These are phyloP conservation scores for Backusella macrospora DNA, from an alignment of 192 early-diverging fungal genomes.

Conservation along the genomic window DNA sequence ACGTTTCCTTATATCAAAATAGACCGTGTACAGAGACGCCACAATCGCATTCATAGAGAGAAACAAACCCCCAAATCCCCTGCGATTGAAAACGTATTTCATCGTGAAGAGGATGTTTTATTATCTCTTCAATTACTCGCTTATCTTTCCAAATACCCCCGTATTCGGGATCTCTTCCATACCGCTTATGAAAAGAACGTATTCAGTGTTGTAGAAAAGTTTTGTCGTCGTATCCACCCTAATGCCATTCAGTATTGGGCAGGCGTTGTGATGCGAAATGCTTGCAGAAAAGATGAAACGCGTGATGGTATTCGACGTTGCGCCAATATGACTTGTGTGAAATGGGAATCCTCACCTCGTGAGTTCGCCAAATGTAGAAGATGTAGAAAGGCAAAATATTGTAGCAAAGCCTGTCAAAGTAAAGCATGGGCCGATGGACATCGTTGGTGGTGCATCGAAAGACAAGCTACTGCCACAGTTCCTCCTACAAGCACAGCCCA, in stretches of 20 bases:
- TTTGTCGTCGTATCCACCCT: slow-evolving; percentile 65
- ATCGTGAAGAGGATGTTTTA: slow-evolving; percentile 79
- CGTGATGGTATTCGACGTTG: slow-evolving; percentile 75
- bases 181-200: slow-evolving; percentile 59
- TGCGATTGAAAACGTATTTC: slow-evolving; percentile 42
- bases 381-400: slow-evolving; percentile 88
- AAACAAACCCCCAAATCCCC: slow-evolving; percentile 9
- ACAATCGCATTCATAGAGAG: slow-evolving; percentile 20
- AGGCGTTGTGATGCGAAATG: slow-evolving; percentile 78
- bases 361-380: slow-evolving; percentile 87
- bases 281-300: slow-evolving; percentile 77
- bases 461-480: slow-evolving; percentile 18
- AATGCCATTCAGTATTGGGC: slow-evolving; percentile 75
- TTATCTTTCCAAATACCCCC: slow-evolving; percentile 87
- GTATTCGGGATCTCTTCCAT: slow-evolving; percentile 65
- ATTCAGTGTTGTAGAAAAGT: slow-evolving; percentile 76
- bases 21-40: slow-evolving; percentile 19
- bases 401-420: slow-evolving; percentile 75
- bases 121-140: slow-evolving; percentile 84
- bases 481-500: neutral
- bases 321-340: slow-evolving; percentile 74
- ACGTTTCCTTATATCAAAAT: slow-evolving; percentile 30
- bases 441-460: slow-evolving; percentile 77
- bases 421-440: slow-evolving; percentile 79
- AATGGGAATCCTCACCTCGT: slow-evolving; percentile 71